Evolutionary conservation across 495 filamentous ascomycete genomes (phyloP).

Genomic region (Lindgomyces ingoldianus): DNA sequence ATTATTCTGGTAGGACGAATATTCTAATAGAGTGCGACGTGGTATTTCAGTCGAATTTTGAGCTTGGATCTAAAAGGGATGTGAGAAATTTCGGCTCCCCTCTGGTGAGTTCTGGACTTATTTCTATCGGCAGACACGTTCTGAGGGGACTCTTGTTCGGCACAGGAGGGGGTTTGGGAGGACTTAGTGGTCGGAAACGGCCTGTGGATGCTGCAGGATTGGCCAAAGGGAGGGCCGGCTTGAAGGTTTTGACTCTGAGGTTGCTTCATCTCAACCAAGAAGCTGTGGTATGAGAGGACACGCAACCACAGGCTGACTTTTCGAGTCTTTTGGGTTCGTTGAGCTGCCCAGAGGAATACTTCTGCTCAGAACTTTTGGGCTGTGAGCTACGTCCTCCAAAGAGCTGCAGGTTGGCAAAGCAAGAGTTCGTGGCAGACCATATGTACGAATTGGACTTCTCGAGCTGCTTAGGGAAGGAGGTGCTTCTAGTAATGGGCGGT

Average conservation of each 20-base stretch:
- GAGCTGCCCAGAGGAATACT: background rate
- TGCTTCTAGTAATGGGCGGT: constrained; percentile 4
- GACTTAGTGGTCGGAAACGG: no score
- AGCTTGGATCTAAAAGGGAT: background rate
- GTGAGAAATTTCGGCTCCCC: constrained; percentile 8
- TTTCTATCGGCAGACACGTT: background rate
- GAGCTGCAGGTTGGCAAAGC: background rate
- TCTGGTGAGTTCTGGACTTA: background rate
- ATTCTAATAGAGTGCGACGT: background rate
- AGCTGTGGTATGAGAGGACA: no score
- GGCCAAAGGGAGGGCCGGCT: no score
- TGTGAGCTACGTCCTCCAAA: background rate
- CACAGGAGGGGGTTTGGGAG: background rate
- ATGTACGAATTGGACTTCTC: background rate
- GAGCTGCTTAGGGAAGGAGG: background rate
- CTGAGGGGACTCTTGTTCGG: constrained; percentile 7
- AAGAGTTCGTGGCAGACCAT: background rate
- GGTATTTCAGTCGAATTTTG: background rate
- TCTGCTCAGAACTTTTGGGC: background rate
- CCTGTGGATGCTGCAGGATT: no score
- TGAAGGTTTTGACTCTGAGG: no score
- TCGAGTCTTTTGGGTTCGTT: background rate
- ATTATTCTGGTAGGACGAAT: constrained; percentile 1
- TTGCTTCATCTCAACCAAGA: no score
- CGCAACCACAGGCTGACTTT: background rate